Percentiles rank a stretch among this genome's conserved stretches.
These are phyloP conservation scores for Arabis hirsuta DNA, from an alignment of 345 rosid species.

Conservation along the genomic window DNA sequence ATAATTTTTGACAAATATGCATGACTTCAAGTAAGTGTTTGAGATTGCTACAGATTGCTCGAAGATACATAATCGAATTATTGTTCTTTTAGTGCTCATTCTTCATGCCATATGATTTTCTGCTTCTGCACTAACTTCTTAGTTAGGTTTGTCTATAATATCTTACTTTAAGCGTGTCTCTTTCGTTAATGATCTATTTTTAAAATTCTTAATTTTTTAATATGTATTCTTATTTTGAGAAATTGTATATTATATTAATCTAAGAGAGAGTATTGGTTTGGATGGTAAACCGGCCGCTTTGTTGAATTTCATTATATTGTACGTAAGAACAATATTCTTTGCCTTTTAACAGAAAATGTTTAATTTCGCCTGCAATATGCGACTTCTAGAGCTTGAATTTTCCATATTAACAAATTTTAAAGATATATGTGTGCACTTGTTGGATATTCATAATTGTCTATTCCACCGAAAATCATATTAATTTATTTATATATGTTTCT, in stretches of 20 bases:
- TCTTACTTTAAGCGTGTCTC: no score
- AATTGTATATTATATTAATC: not conserved
- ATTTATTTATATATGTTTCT: slow-evolving; percentile 6
- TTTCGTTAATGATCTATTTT: not conserved
- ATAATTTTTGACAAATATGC: not conserved
- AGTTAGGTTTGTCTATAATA: no score
- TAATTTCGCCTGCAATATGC: slow-evolving; percentile 8
- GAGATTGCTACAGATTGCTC: not conserved
- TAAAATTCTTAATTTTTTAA: not conserved
- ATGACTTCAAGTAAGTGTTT: slow-evolving; percentile 1
- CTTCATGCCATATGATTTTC: no score
- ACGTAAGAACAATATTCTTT: not conserved
- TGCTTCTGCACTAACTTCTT: no score
- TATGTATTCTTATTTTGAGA: not conserved
- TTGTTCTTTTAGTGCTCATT: no score
- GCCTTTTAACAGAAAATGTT: not conserved
- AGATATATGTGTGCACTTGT: slow-evolving; percentile 7
- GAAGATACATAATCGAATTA: not conserved
- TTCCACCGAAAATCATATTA: slow-evolving; percentile 23
- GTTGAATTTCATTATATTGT: not conserved
- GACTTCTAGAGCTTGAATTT: slow-evolving; percentile 3
- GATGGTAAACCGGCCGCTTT: not conserved
- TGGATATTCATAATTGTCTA: slow-evolving; percentile 6
- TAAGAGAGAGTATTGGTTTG: not conserved
- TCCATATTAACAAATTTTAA: not conserved